A percentile compares a stretch with the other conserved stretches of the same genome.
These are phyloP conservation scores for Aspergillus sp. DNA, from an alignment of 2,329 filamentous ascomycete genomes.

Conservation along the genomic window DNA sequence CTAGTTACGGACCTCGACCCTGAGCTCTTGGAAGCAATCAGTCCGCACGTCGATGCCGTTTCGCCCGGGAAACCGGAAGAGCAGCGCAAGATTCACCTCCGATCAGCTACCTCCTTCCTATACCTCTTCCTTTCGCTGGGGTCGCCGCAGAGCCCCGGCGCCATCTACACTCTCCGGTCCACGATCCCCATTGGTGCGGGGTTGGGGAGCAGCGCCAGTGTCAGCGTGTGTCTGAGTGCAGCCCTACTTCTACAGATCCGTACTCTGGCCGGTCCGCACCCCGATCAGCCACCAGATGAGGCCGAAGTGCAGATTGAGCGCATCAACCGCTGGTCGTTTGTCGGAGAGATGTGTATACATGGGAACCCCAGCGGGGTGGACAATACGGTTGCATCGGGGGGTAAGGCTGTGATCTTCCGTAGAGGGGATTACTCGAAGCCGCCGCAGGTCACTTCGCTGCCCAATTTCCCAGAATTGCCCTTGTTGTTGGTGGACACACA, in stretches of 20 bases:
- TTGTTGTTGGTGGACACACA: slow-evolving; percentile 83
- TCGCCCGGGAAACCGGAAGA: slow-evolving; percentile 59
- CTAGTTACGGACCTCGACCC: slow-evolving; percentile 74
- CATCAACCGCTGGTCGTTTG: slow-evolving; percentile 97
- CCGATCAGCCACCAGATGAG: slow-evolving; percentile 80
- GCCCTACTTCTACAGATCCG: slow-evolving; percentile 82
- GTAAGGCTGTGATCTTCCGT: slow-evolving; percentile 89
- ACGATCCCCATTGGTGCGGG: slow-evolving; percentile 90
- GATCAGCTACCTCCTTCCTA: slow-evolving; percentile 75
- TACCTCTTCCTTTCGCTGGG: slow-evolving; percentile 89
- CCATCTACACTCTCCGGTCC: slow-evolving; percentile 82
- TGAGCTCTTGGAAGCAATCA: slow-evolving; percentile 70
- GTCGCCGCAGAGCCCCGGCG: slow-evolving; percentile 67
- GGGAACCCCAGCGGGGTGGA: slow-evolving; percentile 95
- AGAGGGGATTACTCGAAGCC: slow-evolving; percentile 69
- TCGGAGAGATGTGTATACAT: slow-evolving; percentile 94
- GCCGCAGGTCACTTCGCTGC: slow-evolving; percentile 66
- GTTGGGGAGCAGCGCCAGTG: slow-evolving; percentile 87
- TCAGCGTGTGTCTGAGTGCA: slow-evolving; percentile 77
- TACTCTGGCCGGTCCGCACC: slow-evolving; percentile 80
- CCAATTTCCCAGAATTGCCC: slow-evolving; percentile 85
- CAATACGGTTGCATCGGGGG: slow-evolving; percentile 89
- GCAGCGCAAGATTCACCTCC: slow-evolving; percentile 73
- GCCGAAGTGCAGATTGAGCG: slow-evolving; percentile 84
- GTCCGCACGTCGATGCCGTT: slow-evolving; percentile 67